phyloP scores from a whole-genome alignment of 1,139 yeast species.

The Komagataea norvegica region DNA sequence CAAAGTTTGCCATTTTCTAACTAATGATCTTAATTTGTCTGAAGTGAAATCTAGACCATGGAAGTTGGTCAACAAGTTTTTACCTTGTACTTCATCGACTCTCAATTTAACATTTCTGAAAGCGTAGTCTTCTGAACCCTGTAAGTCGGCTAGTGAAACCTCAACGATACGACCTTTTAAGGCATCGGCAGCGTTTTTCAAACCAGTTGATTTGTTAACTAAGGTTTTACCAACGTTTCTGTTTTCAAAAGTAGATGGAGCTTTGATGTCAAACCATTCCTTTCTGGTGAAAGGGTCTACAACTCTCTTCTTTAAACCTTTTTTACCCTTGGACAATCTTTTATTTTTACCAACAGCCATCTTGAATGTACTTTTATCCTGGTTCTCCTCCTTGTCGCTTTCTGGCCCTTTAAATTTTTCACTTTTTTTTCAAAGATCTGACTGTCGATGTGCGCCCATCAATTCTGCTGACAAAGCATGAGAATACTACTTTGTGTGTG shows the following conservation, averaged over 20 bases:
- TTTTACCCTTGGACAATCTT: slow-evolving; percentile 95
- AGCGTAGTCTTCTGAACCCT: slow-evolving; percentile 90
- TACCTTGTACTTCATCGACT: slow-evolving; percentile 91
- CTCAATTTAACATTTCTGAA: slow-evolving; percentile 86
- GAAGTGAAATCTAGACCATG: slow-evolving; percentile 91
- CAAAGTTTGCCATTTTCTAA: slow-evolving; percentile 91
- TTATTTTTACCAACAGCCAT: slow-evolving; percentile 98
- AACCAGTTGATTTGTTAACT: slow-evolving; percentile 91
- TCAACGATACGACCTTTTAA: slow-evolving; percentile 89
- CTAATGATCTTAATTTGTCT: slow-evolving; percentile 85
- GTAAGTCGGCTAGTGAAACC: slow-evolving; percentile 83
- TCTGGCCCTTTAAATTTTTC: slow-evolving; percentile 3
- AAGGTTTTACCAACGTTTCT: slow-evolving; percentile 93
- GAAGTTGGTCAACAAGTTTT: slow-evolving; percentile 90
- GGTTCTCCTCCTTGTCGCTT: neutral
- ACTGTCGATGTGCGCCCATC: slow-evolving; percentile 1
- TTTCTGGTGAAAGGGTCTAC: slow-evolving; percentile 94
- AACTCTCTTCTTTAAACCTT: slow-evolving; percentile 92
- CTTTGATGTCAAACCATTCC: slow-evolving; percentile 94
- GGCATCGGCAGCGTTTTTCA: slow-evolving; percentile 88
- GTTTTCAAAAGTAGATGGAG: slow-evolving; percentile 91
- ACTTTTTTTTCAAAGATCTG: slow-evolving; percentile 6
- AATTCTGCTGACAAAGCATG: neutral
- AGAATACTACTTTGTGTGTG: too few species aligned
- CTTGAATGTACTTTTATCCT: slow-evolving; percentile 18